Evolutionary conservation across 1,284 basidiomycete species (phyloP).

Genomic region (Meripilus lineatus): DNA sequence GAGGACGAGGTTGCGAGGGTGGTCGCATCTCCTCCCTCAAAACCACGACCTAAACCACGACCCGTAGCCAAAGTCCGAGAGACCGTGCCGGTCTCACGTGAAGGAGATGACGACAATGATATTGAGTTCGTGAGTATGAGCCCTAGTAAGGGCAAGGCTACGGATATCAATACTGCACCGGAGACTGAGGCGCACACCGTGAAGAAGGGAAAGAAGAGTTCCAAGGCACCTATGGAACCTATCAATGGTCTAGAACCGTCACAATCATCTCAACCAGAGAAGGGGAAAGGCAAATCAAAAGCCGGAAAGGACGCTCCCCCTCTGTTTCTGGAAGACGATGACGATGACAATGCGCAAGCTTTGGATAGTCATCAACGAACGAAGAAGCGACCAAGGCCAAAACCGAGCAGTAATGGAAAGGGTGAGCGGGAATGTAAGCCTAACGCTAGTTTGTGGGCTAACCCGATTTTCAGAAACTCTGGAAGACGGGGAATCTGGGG

Average conservation of each 20-base stretch:
- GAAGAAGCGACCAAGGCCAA: not conserved
- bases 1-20: constrained; percentile 8
- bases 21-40: constrained; percentile 4
- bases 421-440: no score
- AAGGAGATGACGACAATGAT: constrained; percentile 1
- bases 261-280: not conserved
- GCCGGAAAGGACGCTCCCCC: no score
- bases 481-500: not conserved
- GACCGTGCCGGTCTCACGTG: constrained; percentile 41
- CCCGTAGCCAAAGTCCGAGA: constrained; percentile 8
- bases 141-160: constrained; percentile 2
- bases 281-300: constrained; percentile 2
- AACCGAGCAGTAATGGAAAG: not conserved
- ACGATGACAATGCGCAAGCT: constrained; percentile 1
- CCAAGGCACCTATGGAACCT: not conserved
- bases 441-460: no score
- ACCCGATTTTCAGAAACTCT: no score
- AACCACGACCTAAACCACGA: constrained; percentile 9
- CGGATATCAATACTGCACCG: not conserved
- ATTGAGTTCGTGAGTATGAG: not conserved
- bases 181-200: no score
- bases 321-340: not conserved
- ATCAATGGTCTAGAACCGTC: not conserved
- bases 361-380: not conserved
- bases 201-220: constrained; percentile 1